Evolutionary conservation across 2,329 filamentous ascomycete species (phyloP), one percentile per base, ranked within the genome.

Genomic region (Botrytis cinerea): DNA sequence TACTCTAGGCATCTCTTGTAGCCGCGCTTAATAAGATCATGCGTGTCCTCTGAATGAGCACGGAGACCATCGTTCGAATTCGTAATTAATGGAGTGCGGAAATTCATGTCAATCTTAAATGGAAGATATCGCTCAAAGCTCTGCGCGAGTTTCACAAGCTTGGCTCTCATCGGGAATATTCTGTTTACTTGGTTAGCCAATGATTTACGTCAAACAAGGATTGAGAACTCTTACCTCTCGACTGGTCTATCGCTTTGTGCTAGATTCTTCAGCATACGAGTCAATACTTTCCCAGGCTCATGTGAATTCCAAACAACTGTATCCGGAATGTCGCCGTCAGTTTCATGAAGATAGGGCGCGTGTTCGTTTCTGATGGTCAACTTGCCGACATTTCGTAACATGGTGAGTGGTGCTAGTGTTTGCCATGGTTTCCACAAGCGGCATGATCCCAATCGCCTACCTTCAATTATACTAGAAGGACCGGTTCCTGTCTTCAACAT

Each of bases 121-220:
- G 68, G 68, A 35, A 60, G 6, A 45, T 70, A 70, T 61, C 54
- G 25, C 40, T 70, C 68, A 14, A 60, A 70, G 54, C 18, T 32
- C 14, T 60, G 10, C 22, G 54, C 40, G 1, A 70, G 51, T 1
- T 46, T 59, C 7, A 32, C n/a, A 12, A 70, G 28, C 22, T 35
- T 9, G 6, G 6, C 8, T 12, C 45, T 35, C 40, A 70, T 70
- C 6, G n/a, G 20, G 28, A 25, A 48, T 2, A 46, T 8, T 59
- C 54, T 70, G 35, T 8, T 35, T 25, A n/a, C 4, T 32, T 16
- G 10, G 40, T 63, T 63, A 45, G 61, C 16, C 9, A 1, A 28
- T 28, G 0, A 28, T 45, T 22, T 45, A 18, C 1, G 1, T 12
- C 10, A 22, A 3, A 45, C 1, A 63, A 20, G 7, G 0, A 63